Conservation (phyloP, 192 early-diverging fungal genomes). For the Gonapodya sp. region DNA sequence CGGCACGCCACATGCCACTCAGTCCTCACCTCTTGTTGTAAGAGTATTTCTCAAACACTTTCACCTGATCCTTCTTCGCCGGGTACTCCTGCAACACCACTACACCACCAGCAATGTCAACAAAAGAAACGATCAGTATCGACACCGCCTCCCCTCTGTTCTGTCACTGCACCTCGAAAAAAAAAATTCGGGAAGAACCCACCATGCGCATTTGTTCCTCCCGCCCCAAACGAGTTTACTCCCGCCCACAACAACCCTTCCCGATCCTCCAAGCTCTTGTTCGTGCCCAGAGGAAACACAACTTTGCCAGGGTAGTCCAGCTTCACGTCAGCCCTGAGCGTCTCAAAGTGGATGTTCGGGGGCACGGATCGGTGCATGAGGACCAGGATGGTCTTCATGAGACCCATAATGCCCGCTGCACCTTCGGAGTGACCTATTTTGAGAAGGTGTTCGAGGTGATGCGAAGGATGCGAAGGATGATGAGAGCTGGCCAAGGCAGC, state of each 20-base stretch:
- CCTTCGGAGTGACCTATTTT: not conserved
- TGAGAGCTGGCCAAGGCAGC: no score
- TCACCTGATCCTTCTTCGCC: not conserved
- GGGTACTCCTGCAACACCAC: not conserved
- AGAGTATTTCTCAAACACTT: not conserved
- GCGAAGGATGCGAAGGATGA: no score
- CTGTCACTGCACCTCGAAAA: no score
- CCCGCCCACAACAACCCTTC: not conserved
- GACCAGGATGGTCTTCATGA: not conserved
- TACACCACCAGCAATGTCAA: no score
- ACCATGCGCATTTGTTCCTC: constrained; percentile 7
- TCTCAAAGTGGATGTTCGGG: not conserved
- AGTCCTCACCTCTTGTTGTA: not conserved
- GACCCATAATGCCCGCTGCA: constrained; percentile 5
- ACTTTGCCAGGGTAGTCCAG: not conserved
- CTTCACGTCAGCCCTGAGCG: not conserved
- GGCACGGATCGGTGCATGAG: not conserved
- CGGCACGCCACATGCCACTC: not conserved
- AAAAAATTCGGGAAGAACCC: not conserved
- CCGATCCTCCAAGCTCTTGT: not conserved
- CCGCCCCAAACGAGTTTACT: constrained; percentile 9
- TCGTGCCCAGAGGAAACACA: not conserved
- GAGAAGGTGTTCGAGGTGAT: no score
- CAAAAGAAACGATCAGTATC: no score
- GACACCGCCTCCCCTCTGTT: no score